Evolutionary conservation across 352 stramenopile genomes (phyloP).

Genomic region (Phytophthora sp.): DNA sequence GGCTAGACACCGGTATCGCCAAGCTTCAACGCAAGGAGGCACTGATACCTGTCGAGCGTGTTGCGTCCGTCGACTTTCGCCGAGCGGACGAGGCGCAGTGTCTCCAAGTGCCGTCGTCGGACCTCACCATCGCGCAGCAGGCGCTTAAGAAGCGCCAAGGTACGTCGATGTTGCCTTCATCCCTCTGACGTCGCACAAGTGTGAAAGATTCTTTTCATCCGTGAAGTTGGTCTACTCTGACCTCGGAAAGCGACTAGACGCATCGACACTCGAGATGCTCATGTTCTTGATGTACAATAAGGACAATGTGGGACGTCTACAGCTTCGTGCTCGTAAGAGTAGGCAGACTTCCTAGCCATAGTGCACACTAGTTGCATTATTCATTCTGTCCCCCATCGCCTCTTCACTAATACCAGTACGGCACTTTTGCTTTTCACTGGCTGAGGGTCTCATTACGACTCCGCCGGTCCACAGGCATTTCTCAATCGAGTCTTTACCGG

Average conservation of each 20-base stretch:
- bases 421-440: neutral
- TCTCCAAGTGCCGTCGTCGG: neutral
- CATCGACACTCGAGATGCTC: constrained; percentile 21
- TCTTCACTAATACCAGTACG: neutral
- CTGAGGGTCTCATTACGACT: too few relatives aligned
- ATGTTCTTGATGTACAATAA: constrained; percentile 19
- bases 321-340: constrained; percentile 2
- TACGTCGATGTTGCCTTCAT: constrained; percentile 5
- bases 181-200: constrained; percentile 19
- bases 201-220: constrained; percentile 23
- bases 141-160: constrained; percentile 9
- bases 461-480: too few relatives aligned
- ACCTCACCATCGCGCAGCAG: constrained; percentile 1
- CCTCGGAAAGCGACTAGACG: constrained; percentile 19
- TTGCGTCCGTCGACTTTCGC: constrained; percentile 2
- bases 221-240: constrained; percentile 7
- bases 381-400: neutral
- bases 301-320: constrained; percentile 22
- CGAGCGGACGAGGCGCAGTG: neutral
- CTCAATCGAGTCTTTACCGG: too few relatives aligned
- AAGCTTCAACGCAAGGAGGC: constrained; percentile 11
- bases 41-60: neutral
- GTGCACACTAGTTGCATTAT: neutral
- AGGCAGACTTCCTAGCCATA: neutral
- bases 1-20: constrained; percentile 12